These are phyloP conservation scores for Hygrophila difformis DNA, from an alignment of 257 asterid species.

Conservation along the genomic window DNA sequence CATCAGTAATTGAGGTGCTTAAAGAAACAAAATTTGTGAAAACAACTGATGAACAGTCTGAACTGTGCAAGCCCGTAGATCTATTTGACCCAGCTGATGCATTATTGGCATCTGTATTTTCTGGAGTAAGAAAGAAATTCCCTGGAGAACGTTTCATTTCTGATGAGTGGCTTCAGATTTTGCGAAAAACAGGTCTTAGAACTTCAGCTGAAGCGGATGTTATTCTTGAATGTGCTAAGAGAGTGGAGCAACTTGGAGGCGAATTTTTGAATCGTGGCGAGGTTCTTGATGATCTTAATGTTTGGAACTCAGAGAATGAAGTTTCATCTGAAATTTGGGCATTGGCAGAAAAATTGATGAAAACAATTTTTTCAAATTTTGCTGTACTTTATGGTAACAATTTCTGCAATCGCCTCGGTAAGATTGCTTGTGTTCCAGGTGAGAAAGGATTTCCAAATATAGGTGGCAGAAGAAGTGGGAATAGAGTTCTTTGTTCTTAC, in stretches of 20 bases:
- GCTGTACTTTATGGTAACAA: constrained; percentile 82
- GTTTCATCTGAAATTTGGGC: constrained; percentile 81
- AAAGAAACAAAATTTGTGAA: constrained; percentile 69
- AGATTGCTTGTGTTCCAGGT: constrained; percentile 85
- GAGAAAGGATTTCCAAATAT: constrained; percentile 77
- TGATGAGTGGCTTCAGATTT: constrained; percentile 79
- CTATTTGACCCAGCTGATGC: constrained; percentile 82
- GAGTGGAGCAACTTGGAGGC: constrained; percentile 86
- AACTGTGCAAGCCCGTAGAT: constrained; percentile 58
- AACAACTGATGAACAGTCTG: constrained; percentile 67
- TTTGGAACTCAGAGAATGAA: constrained; percentile 50
- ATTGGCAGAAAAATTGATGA: constrained; percentile 76
- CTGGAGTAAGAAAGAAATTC: constrained; percentile 67
- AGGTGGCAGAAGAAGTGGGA: constrained; percentile 64
- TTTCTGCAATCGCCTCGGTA: constrained; percentile 79
- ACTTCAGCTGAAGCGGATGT: constrained; percentile 76
- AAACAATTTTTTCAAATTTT: constrained; percentile 70
- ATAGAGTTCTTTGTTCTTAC: constrained; percentile 80
- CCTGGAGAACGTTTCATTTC: constrained; percentile 92
- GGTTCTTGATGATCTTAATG: constrained; percentile 43
- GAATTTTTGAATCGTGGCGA: constrained; percentile 50
- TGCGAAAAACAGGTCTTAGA: constrained; percentile 78
- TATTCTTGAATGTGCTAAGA: constrained; percentile 82
- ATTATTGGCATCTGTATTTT: constrained; percentile 64
- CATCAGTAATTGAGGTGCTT: constrained; percentile 62